Evolutionary conservation across 139 green algal species (phyloP), one percentile per base, ranked within the genome.

Genomic region (Astrephomene gubernaculifera): DNA sequence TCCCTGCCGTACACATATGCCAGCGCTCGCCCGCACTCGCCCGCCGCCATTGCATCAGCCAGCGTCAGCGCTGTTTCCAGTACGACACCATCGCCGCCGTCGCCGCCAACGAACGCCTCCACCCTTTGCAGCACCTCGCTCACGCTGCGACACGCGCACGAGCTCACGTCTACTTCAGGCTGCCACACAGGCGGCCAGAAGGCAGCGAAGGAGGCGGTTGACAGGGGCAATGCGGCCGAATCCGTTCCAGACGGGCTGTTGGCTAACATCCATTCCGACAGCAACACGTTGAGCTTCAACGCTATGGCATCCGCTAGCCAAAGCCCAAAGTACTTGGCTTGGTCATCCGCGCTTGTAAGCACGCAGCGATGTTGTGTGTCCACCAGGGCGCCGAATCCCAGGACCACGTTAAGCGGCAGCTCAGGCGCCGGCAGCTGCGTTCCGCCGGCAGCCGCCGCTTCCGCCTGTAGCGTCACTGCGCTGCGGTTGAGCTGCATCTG

Each of bases 201-300:
- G 4, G 8, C 7, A 3, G 39, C 71, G n/a, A 80, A 80, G 2
- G n/a, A n/a, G n/a, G n/a, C n/a, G n/a, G n/a, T n/a, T n/a, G n/a
- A n/a, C n/a, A n/a, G n/a, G n/a, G n/a, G n/a, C n/a, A n/a, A n/a
- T n/a, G n/a, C n/a, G n/a, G n/a, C n/a, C n/a, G n/a, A n/a, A n/a
- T n/a, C n/a, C n/a, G n/a, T n/a, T n/a, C n/a, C n/a, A n/a, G n/a
- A n/a, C n/a, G n/a, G n/a, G n/a, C n/a, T n/a, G n/a, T n/a, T n/a
- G n/a, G n/a, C n/a, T n/a, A n/a, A 57, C 17, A 57, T 57, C 12
- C 12, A 17, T 17, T 39, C 8, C 39, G 76, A 60, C 29, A 83
- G 76, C 54, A 35, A 35, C 29, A 61, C n/a, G 60, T 83, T 83
- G 41, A 83, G 25, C 57, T 83, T 83, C 12, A 83, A 60, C 29